phyloP scores from a whole-genome alignment of 2,329 filamentous ascomycete genomes.

The Drechslerella coelobrocha region DNA sequence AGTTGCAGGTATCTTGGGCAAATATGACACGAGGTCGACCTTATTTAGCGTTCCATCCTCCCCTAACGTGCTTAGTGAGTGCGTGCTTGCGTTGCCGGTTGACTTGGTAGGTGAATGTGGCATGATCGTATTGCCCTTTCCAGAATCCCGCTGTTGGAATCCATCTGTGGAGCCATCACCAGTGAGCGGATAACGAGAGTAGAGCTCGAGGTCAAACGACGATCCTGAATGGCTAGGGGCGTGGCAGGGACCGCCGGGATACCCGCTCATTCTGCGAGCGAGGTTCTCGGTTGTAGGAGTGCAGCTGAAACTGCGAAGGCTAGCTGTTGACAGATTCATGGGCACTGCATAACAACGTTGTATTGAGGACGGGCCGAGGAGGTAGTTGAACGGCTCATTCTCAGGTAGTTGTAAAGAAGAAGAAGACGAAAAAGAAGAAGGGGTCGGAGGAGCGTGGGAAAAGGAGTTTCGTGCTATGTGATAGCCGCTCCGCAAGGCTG shows the following conservation, averaged over 20 bases:
- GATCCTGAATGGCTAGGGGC: slow-evolving; percentile 3
- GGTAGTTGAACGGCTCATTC: slow-evolving; percentile 4
- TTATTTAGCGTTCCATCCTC: slow-evolving; percentile 19
- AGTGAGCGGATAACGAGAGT: slow-evolving; percentile 1
- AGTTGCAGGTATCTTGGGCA: slow-evolving; percentile 36
- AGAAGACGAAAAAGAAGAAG: neutral
- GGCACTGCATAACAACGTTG: neutral
- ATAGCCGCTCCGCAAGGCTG: neutral
- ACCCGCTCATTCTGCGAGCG: slow-evolving; percentile 27
- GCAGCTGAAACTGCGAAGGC: slow-evolving; percentile 26
- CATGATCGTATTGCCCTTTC: neutral
- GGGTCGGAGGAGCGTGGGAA: neutral
- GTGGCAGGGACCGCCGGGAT: slow-evolving; percentile 7
- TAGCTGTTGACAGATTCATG: slow-evolving; percentile 6
- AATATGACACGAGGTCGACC: slow-evolving; percentile 30
- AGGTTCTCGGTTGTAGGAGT: slow-evolving; percentile 46
- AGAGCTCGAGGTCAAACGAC: slow-evolving; percentile 12
- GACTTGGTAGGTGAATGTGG: slow-evolving; percentile 1
- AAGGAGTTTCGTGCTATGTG: slow-evolving; percentile 18
- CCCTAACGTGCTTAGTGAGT: slow-evolving; percentile 8
- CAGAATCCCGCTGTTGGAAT: neutral
- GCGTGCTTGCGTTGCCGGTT: slow-evolving; percentile 7
- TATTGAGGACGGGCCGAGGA: neutral
- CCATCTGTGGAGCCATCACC: slow-evolving; percentile 20
- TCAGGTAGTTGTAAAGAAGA: slow-evolving; percentile 2